These are phyloP conservation scores for Ophiocordyceps australis DNA, from an alignment of 2,329 filamentous ascomycete species.

Conservation along the genomic window DNA sequence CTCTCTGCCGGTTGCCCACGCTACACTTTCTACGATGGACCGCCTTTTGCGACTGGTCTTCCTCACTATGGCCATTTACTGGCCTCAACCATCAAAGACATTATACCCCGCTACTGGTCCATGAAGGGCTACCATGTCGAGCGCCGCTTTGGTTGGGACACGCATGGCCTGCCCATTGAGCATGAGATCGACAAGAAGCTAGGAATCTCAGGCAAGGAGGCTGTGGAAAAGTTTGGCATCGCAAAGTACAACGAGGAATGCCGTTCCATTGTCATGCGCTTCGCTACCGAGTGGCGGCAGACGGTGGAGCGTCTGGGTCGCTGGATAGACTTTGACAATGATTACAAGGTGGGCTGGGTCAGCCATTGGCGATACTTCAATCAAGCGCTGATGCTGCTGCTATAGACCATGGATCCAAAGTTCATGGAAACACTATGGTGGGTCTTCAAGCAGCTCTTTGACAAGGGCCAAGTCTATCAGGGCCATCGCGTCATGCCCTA, in stretches of 20 bases:
- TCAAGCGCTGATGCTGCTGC: neutral
- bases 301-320: conserved; percentile 79
- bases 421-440: conserved; percentile 98
- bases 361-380: neutral
- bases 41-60: conserved; percentile 57
- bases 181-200: conserved; percentile 96
- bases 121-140: conserved; percentile 93
- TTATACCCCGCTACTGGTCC: conserved; percentile 90
- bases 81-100: conserved; percentile 91
- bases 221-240: conserved; percentile 72
- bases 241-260: conserved; percentile 86
- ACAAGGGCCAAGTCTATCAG: conserved; percentile 79
- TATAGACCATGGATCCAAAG: conserved; percentile 71
- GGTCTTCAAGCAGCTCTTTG: conserved; percentile 86
- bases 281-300: conserved; percentile 67
- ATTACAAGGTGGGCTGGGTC: conserved; percentile 54
- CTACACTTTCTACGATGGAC: conserved; percentile 92
- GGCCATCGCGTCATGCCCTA: conserved; percentile 91
- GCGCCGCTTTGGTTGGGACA: conserved; percentile 86
- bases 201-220: conserved; percentile 72
- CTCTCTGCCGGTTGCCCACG: conserved; percentile 65
- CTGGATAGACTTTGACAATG: conserved; percentile 96
- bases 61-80: conserved; percentile 57
- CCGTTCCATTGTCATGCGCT: conserved; percentile 84
- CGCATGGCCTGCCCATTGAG: conserved; percentile 86